Evolutionary conservation across 371 early-diverging fungal species (phyloP).

Genomic region (Lichtheimia hyalospora): DNA sequence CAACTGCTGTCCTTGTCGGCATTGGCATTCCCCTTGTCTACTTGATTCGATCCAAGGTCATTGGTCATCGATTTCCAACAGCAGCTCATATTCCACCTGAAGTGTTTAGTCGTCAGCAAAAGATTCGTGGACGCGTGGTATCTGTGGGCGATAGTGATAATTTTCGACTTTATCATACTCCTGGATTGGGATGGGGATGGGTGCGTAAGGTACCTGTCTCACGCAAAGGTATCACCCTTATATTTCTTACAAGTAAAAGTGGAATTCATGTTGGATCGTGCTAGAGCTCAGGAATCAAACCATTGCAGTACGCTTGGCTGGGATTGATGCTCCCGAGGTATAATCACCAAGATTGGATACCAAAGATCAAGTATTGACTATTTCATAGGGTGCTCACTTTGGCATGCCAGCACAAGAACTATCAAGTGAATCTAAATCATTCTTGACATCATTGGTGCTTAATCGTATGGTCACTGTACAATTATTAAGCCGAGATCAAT

Average conservation of each 20-base stretch:
- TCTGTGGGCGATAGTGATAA: slow-evolving; percentile 66
- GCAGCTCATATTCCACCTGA: slow-evolving; percentile 55
- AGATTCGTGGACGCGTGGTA: slow-evolving; percentile 50
- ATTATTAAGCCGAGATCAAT: slow-evolving; percentile 64
- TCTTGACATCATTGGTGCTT: slow-evolving; percentile 48
- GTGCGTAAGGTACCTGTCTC: slow-evolving; percentile 45
- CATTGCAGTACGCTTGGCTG: slow-evolving; percentile 68
- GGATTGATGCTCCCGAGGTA: slow-evolving; percentile 82
- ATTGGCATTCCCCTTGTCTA: slow-evolving; percentile 26
- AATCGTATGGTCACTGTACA: slow-evolving; percentile 54
- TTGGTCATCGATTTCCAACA: slow-evolving; percentile 44
- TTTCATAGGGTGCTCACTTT: slow-evolving; percentile 57
- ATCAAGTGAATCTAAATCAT: slow-evolving; percentile 59
- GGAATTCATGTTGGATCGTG: not conserved
- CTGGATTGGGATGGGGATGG: slow-evolving; percentile 64
- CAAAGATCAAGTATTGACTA: not conserved
- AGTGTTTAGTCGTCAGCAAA: slow-evolving; percentile 28
- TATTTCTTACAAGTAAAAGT: not conserved
- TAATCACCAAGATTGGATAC: not conserved
- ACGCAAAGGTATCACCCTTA: slow-evolving; percentile 29
- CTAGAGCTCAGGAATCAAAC: slow-evolving; percentile 60
- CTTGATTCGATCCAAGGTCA: slow-evolving; percentile 17
- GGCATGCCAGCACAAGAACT: slow-evolving; percentile 75
- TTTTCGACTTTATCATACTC: slow-evolving; percentile 63
- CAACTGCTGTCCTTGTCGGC: slow-evolving; percentile 16